Evolutionary conservation across 495 filamentous ascomycete species (phyloP).

Genomic region (Neurospora africana): DNA sequence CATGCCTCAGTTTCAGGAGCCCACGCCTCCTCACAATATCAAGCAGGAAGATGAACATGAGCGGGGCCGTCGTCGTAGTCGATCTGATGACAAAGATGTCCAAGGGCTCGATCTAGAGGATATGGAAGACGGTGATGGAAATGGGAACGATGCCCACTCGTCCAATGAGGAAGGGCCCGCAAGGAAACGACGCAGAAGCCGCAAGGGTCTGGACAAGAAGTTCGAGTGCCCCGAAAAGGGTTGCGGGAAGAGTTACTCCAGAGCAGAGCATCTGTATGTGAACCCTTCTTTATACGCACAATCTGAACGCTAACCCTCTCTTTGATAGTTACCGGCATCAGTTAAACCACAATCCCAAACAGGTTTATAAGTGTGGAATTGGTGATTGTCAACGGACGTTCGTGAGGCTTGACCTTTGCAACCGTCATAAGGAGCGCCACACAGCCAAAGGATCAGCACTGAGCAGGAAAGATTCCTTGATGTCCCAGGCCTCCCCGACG

Average conservation of each 20-base stretch:
- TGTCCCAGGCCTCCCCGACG: slow-evolving; percentile 47
- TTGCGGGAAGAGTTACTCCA: slow-evolving; percentile 92
- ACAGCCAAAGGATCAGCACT: slow-evolving; percentile 92
- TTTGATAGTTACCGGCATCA: slow-evolving; percentile 66
- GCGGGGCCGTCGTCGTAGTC: slow-evolving; percentile 36
- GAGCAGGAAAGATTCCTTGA: slow-evolving; percentile 74
- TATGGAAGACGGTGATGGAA: slow-evolving; percentile 25
- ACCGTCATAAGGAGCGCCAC: slow-evolving; percentile 88
- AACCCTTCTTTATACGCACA: not conserved
- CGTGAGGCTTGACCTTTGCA: slow-evolving; percentile 88
- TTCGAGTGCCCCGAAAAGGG: slow-evolving; percentile 84
- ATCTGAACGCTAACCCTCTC: slow-evolving; percentile 12
- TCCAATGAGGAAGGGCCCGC: slow-evolving; percentile 46
- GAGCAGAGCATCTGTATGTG: slow-evolving; percentile 81
- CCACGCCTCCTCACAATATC: slow-evolving; percentile 29
- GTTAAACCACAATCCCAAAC: slow-evolving; percentile 91
- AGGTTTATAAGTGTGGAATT: slow-evolving; percentile 92
- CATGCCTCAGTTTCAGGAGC: slow-evolving; percentile 34
- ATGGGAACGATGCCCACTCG: slow-evolving; percentile 33
- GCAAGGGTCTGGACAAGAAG: slow-evolving; percentile 87
- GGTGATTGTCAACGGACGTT: slow-evolving; percentile 85
- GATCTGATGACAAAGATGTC: slow-evolving; percentile 34
- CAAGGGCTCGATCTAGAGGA: slow-evolving; percentile 31
- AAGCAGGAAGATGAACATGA: slow-evolving; percentile 36
- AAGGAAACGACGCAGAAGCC: slow-evolving; percentile 69